phyloP scores from a whole-genome alignment of 768 basidiomycete species.

The Myochromella boudieri region DNA sequence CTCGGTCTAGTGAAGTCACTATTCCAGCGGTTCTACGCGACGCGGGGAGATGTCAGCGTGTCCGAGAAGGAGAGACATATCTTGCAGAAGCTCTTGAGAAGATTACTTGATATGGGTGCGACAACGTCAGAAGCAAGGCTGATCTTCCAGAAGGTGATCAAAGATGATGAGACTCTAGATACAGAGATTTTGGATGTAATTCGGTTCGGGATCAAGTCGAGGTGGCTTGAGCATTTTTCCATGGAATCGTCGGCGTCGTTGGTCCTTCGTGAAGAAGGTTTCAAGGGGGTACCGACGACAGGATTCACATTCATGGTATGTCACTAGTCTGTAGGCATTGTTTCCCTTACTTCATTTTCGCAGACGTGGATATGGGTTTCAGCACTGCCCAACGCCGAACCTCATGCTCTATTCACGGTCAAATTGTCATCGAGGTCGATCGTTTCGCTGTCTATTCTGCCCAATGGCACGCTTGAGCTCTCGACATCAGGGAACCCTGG shows the following conservation, averaged over 20 bases:
- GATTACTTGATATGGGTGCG: constrained; percentile 76
- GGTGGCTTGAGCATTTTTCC: constrained; percentile 80
- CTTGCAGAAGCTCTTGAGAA: constrained; percentile 60
- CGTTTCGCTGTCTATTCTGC: constrained; percentile 47
- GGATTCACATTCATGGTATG: constrained; percentile 77
- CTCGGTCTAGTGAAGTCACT: constrained; percentile 54
- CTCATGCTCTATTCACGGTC: constrained; percentile 38
- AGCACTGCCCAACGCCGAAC: constrained; percentile 30
- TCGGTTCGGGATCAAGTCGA: constrained; percentile 66
- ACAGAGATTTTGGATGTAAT: constrained; percentile 69
- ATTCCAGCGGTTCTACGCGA: constrained; percentile 44
- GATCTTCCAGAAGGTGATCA: constrained; percentile 61
- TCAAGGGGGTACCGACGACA: constrained; percentile 51
- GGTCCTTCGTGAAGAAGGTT: constrained; percentile 44
- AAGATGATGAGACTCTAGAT: constrained; percentile 51
- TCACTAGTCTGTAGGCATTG: constrained; percentile 1
- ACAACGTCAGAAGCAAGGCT: constrained; percentile 60
- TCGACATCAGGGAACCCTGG: constrained; percentile 36
- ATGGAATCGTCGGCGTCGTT: constrained; percentile 58
- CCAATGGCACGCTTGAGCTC: constrained; percentile 59
- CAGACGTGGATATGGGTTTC: constrained; percentile 55
- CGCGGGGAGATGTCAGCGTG: constrained; percentile 20
- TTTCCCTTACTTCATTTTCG: background rate
- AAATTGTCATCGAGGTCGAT: constrained; percentile 27
- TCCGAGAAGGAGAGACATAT: constrained; percentile 53